A percentile compares a stretch with the other conserved stretches of the same genome.
These are phyloP conservation scores for Boletus rubescentipes DNA, from an alignment of 768 basidiomycete genomes.

Conservation along the genomic window DNA sequence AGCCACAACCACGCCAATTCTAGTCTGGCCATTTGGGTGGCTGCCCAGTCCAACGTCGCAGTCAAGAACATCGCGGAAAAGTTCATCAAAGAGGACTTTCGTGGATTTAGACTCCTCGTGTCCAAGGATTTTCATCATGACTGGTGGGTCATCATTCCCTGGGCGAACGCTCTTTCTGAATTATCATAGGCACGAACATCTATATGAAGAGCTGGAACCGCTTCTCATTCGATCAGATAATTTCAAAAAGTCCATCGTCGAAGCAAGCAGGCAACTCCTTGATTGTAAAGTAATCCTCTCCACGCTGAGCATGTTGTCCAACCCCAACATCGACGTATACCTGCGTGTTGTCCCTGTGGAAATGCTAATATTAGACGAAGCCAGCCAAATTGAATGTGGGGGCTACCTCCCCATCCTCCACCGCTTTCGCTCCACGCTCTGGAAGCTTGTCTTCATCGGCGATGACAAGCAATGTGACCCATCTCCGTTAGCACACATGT, in stretches of 20 bases:
- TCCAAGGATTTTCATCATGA: conserved; percentile 47
- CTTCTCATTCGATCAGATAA: conserved; percentile 40
- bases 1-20: conserved; percentile 19
- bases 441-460: conserved; percentile 40
- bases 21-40: conserved; percentile 35
- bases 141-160: conserved; percentile 33
- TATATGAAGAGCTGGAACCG: conserved; percentile 37
- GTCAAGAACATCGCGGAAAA: conserved; percentile 56
- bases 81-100: conserved; percentile 32
- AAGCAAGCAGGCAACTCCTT: conserved; percentile 23
- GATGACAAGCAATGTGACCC: conserved; percentile 38
- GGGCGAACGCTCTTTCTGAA: neutral
- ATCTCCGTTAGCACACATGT: neutral
- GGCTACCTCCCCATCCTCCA: conserved; percentile 39
- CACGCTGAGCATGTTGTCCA: conserved; percentile 48
- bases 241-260: conserved; percentile 20
- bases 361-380: conserved; percentile 46
- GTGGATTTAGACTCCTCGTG: conserved; percentile 41
- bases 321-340: conserved; percentile 16
- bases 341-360: conserved; percentile 34
- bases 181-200: conserved; percentile 47
- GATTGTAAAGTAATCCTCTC: conserved; percentile 42
- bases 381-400: conserved; percentile 45
- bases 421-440: conserved; percentile 25
- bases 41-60: conserved; percentile 50